Base-by-base conservation (phyloP, 257 asterid genomes). In the Penstemon davidsonii region DNA sequence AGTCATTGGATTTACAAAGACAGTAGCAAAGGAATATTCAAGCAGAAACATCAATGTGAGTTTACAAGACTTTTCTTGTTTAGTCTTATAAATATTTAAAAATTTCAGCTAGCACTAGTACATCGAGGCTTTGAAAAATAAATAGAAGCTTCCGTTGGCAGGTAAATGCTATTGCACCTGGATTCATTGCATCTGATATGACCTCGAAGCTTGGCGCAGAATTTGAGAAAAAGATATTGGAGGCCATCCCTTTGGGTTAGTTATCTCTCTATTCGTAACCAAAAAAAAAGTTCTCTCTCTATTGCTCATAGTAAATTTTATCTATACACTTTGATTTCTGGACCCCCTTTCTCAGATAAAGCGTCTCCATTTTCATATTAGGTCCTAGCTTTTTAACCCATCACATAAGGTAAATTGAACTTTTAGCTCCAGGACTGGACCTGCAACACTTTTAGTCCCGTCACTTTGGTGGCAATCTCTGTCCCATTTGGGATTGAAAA, bases 151-250 rank as follows among this genome's bases (percentile, higher is more conserved):
- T 47, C 64, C 9, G 19, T 67, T 61, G 49, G 19, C 68, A 84
- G 89, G 86, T 86, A 41, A 86, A 84, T 80, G 93, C 83, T 15
- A 73, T 86, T 58, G 90, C 90, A 72, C 93, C 88, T 39, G 93
- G 93, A 51, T 84, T 86, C 79, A 86, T 84, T 74, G 83, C 93
- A 36, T 86, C 86, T 67, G 93, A 86, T 66, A 84, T 84, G 90
- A 84, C 93, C 42, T 78, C 88, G 73, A 82, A 84, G 79, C 88
- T 86, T 60, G 80, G 82, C 50, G 77, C 41, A 46, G 88, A 86
- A 71, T 82, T 82, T 49, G 87, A 84, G 82, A 82, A 86, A 73
- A 80, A 76, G 79, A 82, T 86, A 57, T 62, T 82, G 84, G 84
- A 78, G 59, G 71, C 76, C 25, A 79, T 85, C 64, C 91, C 95